Evolutionary conservation across 2,329 filamentous ascomycete species (phyloP).

Genomic region (Phialocephala sp.): DNA sequence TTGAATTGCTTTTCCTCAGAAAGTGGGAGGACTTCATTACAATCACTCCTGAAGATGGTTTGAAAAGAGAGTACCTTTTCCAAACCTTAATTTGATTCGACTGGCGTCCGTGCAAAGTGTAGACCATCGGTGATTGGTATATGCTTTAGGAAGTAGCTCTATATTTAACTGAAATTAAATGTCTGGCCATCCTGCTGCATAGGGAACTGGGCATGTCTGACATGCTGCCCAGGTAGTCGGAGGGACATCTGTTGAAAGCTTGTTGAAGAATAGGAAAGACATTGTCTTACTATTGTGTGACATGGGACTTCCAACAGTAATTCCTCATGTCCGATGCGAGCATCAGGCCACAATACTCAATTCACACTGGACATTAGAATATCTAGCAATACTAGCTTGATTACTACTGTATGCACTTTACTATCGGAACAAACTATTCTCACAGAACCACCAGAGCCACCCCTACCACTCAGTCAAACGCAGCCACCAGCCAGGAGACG

Average conservation of each 20-base stretch:
- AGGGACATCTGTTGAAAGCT: not conserved
- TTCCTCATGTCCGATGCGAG: not conserved
- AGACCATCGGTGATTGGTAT: not conserved
- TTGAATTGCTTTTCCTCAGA: not conserved
- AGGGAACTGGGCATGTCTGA: not conserved
- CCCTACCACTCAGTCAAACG: not conserved
- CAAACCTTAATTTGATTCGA: not conserved
- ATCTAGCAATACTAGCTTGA: conserved; percentile 7
- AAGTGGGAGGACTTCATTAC: not conserved
- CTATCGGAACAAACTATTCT: conserved; percentile 15
- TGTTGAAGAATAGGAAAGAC: not conserved
- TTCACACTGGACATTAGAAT: not conserved
- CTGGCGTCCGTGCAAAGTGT: not conserved
- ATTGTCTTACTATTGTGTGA: not conserved
- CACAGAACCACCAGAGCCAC: conserved; percentile 15
- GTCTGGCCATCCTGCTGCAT: not conserved
- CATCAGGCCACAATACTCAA: not conserved
- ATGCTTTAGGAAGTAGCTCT: not conserved
- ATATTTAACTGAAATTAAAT: conserved; percentile 3
- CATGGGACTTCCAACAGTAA: not conserved
- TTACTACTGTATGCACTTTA: conserved; percentile 8
- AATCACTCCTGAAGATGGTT: not conserved
- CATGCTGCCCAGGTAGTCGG: not conserved
- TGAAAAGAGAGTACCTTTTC: not conserved
- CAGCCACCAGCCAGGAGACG: not conserved